Evolutionary conservation across 768 basidiomycete species (phyloP), one percentile per base, ranked within the genome.

Genomic region (Mycena filopes): DNA sequence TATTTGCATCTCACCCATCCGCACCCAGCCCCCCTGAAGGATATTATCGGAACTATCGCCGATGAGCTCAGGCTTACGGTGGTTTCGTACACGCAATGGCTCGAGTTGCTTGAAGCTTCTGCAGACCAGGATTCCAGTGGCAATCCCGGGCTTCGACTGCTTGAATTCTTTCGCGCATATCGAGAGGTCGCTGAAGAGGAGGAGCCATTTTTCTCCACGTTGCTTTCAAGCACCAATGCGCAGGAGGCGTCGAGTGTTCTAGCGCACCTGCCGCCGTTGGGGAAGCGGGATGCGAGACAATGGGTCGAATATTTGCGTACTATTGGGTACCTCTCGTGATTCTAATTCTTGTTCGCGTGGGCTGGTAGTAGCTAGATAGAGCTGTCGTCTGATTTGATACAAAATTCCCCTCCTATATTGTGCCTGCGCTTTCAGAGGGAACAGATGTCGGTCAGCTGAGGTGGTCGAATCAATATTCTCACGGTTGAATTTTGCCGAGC

Each of bases 81-180:
- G 21, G 75, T 79, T 12, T 67, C 74, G 6, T 81, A 78, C 55
- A 12, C 63, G 0, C 47, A 68, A 28, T 81, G 80, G 79, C 60
- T 81, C 18, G 45, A 56, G 26, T 59, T 62, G 3, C 56, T 80
- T 21, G 74, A 80, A 55, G 65, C 67, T 6, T 60, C 64, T 0
- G 49, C 55, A 0, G 5, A 12, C 13, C 29, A 50, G 5, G 60
- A 50, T 18, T 58, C 60, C 16, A n/a, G n/a, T n/a, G n/a, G n/a
- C 28, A 53, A 60, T 20, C 49, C 59, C 2, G 59, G 18, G 20
- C 49, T 60, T 31, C 59, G 42, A 3, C 46, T 60, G 59, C 23
- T 60, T 7, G 49, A 60, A 9, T 60, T 60, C n/a, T 60, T 53
- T n/a, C 59, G 59, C n/a, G 42, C 49, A 0, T 53, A 51, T 31